phyloP scores from a whole-genome alignment of 2,329 filamentous ascomycete species.

The Botryotinia narcissicola region DNA sequence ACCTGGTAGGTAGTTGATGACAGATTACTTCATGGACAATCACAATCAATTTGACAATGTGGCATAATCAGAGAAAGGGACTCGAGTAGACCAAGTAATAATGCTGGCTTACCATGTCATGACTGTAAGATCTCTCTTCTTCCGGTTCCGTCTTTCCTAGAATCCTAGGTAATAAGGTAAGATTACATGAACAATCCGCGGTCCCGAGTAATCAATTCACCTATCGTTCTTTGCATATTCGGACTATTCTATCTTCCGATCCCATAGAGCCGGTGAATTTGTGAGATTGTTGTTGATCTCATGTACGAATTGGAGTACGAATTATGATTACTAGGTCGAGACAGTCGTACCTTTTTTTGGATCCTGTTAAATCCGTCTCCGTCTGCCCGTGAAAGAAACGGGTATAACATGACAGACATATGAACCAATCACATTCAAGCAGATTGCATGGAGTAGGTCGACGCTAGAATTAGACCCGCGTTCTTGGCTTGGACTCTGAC shows the following conservation, averaged over 20 bases:
- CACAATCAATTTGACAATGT: background rate
- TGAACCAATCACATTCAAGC: background rate
- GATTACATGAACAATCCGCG: background rate
- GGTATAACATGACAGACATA: background rate
- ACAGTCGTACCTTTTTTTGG: no score
- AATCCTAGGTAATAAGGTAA: no score
- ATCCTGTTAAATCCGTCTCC: background rate
- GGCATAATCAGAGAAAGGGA: background rate
- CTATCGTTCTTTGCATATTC: background rate
- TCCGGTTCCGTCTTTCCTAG: background rate
- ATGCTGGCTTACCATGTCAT: background rate
- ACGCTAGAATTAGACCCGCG: conserved; percentile 19
- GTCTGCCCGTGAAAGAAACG: background rate
- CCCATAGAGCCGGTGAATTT: background rate
- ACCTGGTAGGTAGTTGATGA: background rate
- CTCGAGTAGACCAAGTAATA: background rate
- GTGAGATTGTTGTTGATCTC: background rate
- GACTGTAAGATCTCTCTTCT: background rate
- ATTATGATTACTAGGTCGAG: no score
- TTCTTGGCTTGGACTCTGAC: background rate
- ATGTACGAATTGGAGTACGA: background rate
- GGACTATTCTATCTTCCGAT: background rate
- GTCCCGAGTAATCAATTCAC: background rate
- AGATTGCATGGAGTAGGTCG: no score
- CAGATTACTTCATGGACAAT: background rate